Percentiles rank a stretch among this genome's conserved stretches.
phyloP scores from a whole-genome alignment of 495 filamentous ascomycete species.

The Aspergillus egyptiacus region DNA sequence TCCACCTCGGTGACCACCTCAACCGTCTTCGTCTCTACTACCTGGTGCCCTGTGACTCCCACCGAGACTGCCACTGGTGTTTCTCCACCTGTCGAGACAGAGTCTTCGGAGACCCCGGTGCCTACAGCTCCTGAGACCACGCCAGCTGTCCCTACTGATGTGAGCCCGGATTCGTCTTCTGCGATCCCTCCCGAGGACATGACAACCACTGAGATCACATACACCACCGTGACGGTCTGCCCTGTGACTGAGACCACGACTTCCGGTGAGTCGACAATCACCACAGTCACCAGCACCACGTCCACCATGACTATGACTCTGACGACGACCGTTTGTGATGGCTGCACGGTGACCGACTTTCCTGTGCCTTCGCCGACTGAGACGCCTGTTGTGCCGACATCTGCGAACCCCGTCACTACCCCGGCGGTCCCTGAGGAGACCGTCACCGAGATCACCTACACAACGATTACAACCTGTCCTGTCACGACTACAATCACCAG shows the following conservation, averaged over 20 bases:
- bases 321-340: constrained; percentile 29
- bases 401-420: constrained; percentile 9
- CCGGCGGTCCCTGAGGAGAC: background rate
- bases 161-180: constrained; percentile 4
- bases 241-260: constrained; percentile 29
- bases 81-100: too few species aligned
- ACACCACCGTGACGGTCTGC: constrained; percentile 26
- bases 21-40: constrained; percentile 54
- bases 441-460: constrained; percentile 20
- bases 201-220: constrained; percentile 20
- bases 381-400: constrained; percentile 1
- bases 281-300: constrained; percentile 28
- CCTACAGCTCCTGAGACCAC: constrained; percentile 3
- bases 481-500: constrained; percentile 28
- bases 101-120: too few species aligned
- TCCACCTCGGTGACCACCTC: constrained; percentile 49
- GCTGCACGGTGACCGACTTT: constrained; percentile 5
- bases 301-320: constrained; percentile 27
- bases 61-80: constrained; percentile 16
- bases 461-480: constrained; percentile 20
- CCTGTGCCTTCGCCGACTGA: background rate
- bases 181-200: constrained; percentile 4
- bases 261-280: constrained; percentile 26
- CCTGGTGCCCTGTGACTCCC: constrained; percentile 28
- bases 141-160: constrained; percentile 1